These are phyloP conservation scores for Galerina sulciceps DNA, from an alignment of 768 basidiomycete genomes.

Conservation along the genomic window DNA sequence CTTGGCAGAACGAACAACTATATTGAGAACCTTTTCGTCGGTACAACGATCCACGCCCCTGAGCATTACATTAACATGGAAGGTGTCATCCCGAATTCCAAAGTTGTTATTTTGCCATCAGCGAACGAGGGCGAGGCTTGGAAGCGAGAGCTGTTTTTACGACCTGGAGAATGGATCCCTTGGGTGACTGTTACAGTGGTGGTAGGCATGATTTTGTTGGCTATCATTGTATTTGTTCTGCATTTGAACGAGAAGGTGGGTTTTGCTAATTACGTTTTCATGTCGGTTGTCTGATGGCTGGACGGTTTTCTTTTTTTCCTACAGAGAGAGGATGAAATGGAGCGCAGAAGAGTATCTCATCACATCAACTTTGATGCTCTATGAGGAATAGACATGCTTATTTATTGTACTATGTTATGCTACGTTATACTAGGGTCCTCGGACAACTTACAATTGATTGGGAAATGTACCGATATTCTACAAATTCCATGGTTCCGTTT, in stretches of 20 bases:
- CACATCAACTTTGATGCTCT: conserved; percentile 98
- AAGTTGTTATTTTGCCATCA: conserved; percentile 91
- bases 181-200: conserved; percentile 94
- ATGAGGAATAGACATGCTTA: conserved; percentile 38
- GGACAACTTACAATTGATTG: neutral
- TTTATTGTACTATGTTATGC: neutral
- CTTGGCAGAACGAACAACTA: conserved; percentile 99
- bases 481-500: too few species aligned
- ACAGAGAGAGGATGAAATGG: conserved; percentile 92
- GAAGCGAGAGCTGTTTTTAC: conserved; percentile 87
- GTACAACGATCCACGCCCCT: conserved; percentile 75
- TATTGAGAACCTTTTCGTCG: conserved; percentile 97
- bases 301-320: conserved; percentile 10
- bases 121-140: conserved; percentile 62
- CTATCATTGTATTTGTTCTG: conserved; percentile 81
- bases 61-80: conserved; percentile 92
- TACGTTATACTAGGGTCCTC: neutral
- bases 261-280: neutral
- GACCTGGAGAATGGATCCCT: conserved; percentile 97
- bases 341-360: conserved; percentile 86
- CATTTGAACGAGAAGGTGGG: conserved; percentile 93
- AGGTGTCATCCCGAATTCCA: conserved; percentile 96
- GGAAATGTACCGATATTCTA: neutral
- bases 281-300: neutral
- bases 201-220: conserved; percentile 72